These are phyloP conservation scores for Blastobotrys indianensis DNA, from an alignment of 1,139 yeast genomes.

Conservation along the genomic window DNA sequence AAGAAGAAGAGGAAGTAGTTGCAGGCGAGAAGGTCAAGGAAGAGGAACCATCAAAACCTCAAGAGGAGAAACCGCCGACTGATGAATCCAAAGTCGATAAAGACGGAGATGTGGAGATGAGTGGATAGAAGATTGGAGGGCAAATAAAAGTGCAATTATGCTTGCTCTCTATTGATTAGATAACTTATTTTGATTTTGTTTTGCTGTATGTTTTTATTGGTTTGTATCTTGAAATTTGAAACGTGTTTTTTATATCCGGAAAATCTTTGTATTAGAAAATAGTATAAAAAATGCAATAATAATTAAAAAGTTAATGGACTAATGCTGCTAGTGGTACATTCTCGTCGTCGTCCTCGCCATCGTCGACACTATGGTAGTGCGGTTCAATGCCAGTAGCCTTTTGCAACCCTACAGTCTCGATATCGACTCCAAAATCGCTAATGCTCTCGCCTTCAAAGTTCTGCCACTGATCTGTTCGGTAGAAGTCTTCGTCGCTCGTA, in stretches of 20 bases:
- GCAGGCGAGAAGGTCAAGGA: background rate
- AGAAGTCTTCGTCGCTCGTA: slow-evolving; percentile 29
- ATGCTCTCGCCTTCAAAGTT: slow-evolving; percentile 79
- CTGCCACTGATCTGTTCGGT: slow-evolving; percentile 53
- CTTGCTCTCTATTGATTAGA: background rate
- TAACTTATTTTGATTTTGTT: background rate
- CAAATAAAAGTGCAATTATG: background rate
- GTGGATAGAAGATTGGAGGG: slow-evolving; percentile 8
- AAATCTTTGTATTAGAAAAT: too few species aligned
- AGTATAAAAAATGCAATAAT: background rate
- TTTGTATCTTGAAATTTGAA: slow-evolving; percentile 2
- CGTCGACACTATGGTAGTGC: background rate
- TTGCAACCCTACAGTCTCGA: slow-evolving; percentile 38
- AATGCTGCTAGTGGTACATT: slow-evolving; percentile 17
- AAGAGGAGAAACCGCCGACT: slow-evolving; percentile 26
- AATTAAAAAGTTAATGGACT: slow-evolving; percentile 5
- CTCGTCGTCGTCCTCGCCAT: slow-evolving; percentile 14
- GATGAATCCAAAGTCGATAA: slow-evolving; percentile 21
- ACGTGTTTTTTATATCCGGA: too few species aligned
- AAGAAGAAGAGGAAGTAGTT: background rate
- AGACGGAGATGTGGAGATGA: slow-evolving; percentile 36
- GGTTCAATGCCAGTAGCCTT: background rate
- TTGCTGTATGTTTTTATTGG: background rate
- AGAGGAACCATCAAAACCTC: slow-evolving; percentile 30
- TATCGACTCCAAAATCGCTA: slow-evolving; percentile 82